Conservation (phyloP, 2,329 filamentous ascomycete species). For the Zasmidium cellare region DNA sequence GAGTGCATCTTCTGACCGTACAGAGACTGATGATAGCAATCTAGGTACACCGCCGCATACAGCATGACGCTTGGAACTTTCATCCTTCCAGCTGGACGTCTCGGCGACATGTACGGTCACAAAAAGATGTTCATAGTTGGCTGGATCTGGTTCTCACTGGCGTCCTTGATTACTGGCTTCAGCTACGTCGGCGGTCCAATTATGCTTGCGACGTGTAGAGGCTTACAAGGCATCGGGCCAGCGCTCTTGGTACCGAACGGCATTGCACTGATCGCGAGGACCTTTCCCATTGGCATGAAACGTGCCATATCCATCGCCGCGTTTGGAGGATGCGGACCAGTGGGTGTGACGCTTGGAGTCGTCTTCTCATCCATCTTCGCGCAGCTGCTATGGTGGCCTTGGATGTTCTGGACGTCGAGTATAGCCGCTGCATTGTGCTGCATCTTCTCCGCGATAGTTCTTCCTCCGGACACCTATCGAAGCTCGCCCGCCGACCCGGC, state of each 20-base stretch:
- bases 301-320: slow-evolving; percentile 39
- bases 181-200: slow-evolving; percentile 35
- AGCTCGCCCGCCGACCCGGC: slow-evolving; percentile 3
- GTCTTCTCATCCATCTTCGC: slow-evolving; percentile 35
- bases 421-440: slow-evolving; percentile 21
- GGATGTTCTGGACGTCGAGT: slow-evolving; percentile 29
- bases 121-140: slow-evolving; percentile 41
- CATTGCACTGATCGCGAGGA: slow-evolving; percentile 37
- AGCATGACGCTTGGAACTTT: slow-evolving; percentile 44
- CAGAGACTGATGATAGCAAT: slow-evolving; percentile 43
- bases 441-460: slow-evolving; percentile 22
- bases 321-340: slow-evolving; percentile 37
- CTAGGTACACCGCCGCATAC: slow-evolving; percentile 40
- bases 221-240: slow-evolving; percentile 41
- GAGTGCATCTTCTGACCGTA: slow-evolving; percentile 25
- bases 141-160: slow-evolving; percentile 40
- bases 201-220: slow-evolving; percentile 36
- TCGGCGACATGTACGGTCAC: slow-evolving; percentile 46
- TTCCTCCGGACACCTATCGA: slow-evolving; percentile 21
- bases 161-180: slow-evolving; percentile 41
- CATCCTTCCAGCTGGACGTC: slow-evolving; percentile 44
- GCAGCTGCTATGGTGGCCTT: slow-evolving; percentile 33
- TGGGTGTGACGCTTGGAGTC: slow-evolving; percentile 34
- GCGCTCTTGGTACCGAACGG: slow-evolving; percentile 39
- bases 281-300: slow-evolving; percentile 34